Conservation (phyloP, 2,329 filamentous ascomycete genomes). For the Cladophialophora chaetospira region DNA sequence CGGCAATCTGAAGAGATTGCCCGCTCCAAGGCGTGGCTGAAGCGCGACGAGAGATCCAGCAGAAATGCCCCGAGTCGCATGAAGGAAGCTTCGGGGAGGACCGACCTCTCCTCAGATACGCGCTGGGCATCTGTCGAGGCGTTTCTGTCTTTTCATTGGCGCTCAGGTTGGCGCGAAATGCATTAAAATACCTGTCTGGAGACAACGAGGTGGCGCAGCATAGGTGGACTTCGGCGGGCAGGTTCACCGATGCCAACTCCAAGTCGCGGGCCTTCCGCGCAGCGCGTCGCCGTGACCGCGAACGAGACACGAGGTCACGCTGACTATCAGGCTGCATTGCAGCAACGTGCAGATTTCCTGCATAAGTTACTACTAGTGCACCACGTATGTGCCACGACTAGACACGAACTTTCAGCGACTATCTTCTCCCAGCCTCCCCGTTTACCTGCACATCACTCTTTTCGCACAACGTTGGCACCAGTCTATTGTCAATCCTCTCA, state of each 20-base stretch:
- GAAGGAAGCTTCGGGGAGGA: not conserved
- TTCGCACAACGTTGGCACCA: slow-evolving; percentile 7
- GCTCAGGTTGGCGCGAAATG: slow-evolving; percentile 16
- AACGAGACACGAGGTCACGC: slow-evolving; percentile 18
- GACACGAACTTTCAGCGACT: slow-evolving; percentile 18
- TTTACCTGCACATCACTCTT: slow-evolving; percentile 23
- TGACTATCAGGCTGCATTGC: not conserved
- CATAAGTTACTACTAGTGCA: too few relatives aligned
- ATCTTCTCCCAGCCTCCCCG: slow-evolving; percentile 25
- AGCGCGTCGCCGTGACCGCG: slow-evolving; percentile 7
- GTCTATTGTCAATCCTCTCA: not conserved
- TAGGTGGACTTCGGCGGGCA: not conserved
- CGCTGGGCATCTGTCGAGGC: slow-evolving; percentile 15
- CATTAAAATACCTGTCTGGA: slow-evolving; percentile 10
- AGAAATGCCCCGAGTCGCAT: not conserved
- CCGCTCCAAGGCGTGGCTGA: slow-evolving; percentile 16
- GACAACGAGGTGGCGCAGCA: slow-evolving; percentile 15
- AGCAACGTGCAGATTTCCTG: slow-evolving; percentile 1
- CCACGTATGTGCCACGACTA: slow-evolving; percentile 24
- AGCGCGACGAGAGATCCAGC: slow-evolving; percentile 24
- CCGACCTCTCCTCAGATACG: slow-evolving; percentile 15
- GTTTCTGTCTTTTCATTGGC: slow-evolving; percentile 13
- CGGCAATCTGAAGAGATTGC: slow-evolving; percentile 24
- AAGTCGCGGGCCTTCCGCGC: not conserved
- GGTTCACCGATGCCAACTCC: not conserved